Conservation (phyloP, 2,329 filamentous ascomycete species). For the Colletotrichum noveboracense region DNA sequence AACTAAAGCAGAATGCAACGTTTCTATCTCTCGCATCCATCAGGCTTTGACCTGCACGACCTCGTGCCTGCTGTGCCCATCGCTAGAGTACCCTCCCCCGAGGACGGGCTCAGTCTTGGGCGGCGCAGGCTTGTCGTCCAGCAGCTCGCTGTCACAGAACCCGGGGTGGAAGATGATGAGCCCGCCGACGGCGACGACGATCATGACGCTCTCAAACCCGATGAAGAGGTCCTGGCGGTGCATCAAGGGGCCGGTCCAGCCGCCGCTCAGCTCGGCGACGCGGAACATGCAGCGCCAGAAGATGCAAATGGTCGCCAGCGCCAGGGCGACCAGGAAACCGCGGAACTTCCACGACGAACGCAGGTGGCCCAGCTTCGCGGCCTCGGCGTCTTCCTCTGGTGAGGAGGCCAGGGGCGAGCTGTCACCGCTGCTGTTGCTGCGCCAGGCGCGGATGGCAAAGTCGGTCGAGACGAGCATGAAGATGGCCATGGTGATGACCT, state of each 20-base stretch:
- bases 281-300: conserved; percentile 70
- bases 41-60: conserved; percentile 6
- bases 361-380: conserved; percentile 35
- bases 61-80: neutral
- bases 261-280: conserved; percentile 68
- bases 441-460: conserved; percentile 50
- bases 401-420: conserved; percentile 29
- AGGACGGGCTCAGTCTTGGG: neutral
- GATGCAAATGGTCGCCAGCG: conserved; percentile 65
- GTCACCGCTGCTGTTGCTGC: conserved; percentile 30
- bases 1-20: neutral
- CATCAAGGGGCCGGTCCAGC: conserved; percentile 67
- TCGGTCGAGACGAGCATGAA: conserved; percentile 58
- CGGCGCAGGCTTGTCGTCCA: conserved; percentile 19
- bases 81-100: neutral
- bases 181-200: conserved; percentile 48
- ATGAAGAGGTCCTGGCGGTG: conserved; percentile 60
- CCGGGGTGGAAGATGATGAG: conserved; percentile 53
- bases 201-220: conserved; percentile 61
- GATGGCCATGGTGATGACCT: conserved; percentile 60
- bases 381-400: conserved; percentile 36
- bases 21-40: neutral
- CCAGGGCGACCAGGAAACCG: conserved; percentile 59
- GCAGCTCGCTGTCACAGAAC: conserved; percentile 31
- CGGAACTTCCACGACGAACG: conserved; percentile 51